Base-by-base conservation (phyloP, 192 early-diverging fungal species). In the Coemansia sp. region DNA sequence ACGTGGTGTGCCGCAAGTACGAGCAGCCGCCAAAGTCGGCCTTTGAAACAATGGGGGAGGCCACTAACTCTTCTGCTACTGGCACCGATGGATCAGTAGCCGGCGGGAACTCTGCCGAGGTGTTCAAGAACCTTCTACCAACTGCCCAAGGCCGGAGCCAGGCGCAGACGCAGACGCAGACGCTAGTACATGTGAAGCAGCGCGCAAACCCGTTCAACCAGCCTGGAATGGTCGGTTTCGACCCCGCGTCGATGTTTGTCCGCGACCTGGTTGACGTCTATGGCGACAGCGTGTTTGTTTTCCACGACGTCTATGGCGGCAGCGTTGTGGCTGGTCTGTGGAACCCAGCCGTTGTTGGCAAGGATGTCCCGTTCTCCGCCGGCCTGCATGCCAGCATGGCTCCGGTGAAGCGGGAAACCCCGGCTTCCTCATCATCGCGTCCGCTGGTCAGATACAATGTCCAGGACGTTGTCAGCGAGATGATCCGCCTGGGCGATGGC, bases 61-160 rank as follows among this genome's bases (percentile, higher is more conserved):
- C 46, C n/a, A 9, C 41, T 66, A 56, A 7, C 5, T 46, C 4
- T 55, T 18, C 41, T 11, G 19, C 63, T 22, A 61, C 45, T 41
- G 36, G 12, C 41, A 41, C 10, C 46, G 19, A 32, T 12, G 72
- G 46, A 13, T 7, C 19, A 26, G 51, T 22, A 22, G 26, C 8
- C 12, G 47, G 52, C 5, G 73, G 72, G 46, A 41, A 64, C 7
- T 82, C 73, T 41, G 69, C 76, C 5, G 80, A 87, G 55, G 88
- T 90, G 71, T 94, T 88, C 81, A 90, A 90, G 74, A 95, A 95
- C 80, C 74, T 95, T 10, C 41, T 70, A 45, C 75, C 68, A 5
- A 12, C 45, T 4, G 58, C 52, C 41, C 67, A 66, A 45, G 16
- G 26, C 19, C 67, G 57, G 21, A 65, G 45, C 22, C 60, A 73